A percentile compares a stretch with the other conserved stretches of the same genome.
phyloP scores from a whole-genome alignment of 139 green algal species.

The Closterium sp. region DNA sequence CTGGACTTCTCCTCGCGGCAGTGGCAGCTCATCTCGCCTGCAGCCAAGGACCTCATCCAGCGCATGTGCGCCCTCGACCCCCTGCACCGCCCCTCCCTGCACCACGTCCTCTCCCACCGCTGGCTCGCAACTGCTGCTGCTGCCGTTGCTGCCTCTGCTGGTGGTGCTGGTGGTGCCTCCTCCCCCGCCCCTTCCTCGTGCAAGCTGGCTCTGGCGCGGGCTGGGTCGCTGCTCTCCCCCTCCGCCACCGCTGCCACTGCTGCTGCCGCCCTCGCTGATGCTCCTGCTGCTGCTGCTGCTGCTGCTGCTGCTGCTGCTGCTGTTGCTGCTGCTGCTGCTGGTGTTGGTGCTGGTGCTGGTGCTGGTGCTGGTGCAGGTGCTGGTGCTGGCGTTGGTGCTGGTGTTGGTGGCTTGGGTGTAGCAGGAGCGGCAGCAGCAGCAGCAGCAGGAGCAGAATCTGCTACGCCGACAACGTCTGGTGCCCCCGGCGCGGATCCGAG shows the following conservation, averaged over 20 bases:
- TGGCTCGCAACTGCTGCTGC: background rate
- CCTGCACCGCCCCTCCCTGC: background rate
- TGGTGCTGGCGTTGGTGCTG: background rate
- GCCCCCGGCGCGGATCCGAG: background rate
- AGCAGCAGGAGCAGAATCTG: too few relatives aligned
- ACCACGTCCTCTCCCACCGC: slow-evolving; percentile 8
- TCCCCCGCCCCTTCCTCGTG: background rate
- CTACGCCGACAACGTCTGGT: too few relatives aligned
- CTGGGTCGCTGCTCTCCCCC: background rate
- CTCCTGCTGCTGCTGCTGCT: background rate
- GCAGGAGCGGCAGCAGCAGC: too few relatives aligned
- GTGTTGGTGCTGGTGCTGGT: background rate
- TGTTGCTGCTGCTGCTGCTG: background rate
- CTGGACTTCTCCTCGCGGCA: slow-evolving; percentile 4
- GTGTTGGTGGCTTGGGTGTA: too few relatives aligned
- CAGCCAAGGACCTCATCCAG: slow-evolving; percentile 44
- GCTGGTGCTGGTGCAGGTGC: background rate
- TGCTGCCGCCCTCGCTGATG: background rate
- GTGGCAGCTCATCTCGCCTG: slow-evolving; percentile 40
- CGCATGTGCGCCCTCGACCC: slow-evolving; percentile 19
- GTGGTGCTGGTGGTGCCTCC: background rate
- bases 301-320: background rate
- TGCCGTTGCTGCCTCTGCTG: background rate
- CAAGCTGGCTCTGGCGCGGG: background rate
- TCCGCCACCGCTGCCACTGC: background rate